phyloP scores from a whole-genome alignment of 2,329 filamentous ascomycete genomes.

The Ceratocystis albifundus region DNA sequence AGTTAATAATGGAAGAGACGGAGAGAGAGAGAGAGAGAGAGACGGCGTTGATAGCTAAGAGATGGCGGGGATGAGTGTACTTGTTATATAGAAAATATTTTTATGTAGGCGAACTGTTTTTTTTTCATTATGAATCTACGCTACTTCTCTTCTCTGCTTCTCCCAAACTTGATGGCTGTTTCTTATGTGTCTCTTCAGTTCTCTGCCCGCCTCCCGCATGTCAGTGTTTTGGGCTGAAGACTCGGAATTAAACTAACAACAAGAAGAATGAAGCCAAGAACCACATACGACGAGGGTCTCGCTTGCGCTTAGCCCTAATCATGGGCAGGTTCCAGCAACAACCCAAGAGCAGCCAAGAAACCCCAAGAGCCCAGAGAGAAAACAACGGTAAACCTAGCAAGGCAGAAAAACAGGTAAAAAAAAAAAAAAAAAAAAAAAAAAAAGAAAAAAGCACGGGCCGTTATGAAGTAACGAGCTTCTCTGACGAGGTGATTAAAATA shows the following conservation, averaged over 20 bases:
- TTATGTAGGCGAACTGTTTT: not conserved
- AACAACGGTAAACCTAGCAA: constrained; percentile 1
- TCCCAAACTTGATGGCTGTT: constrained; percentile 4
- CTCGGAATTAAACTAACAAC: not conserved
- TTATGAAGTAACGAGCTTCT: not conserved
- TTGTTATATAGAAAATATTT: not conserved
- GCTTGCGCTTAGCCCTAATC: constrained; percentile 10
- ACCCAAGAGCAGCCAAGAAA: not conserved
- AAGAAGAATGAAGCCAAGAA: not conserved
- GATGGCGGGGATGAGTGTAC: not conserved
- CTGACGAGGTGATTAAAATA: constrained; percentile 4
- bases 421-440: constrained; percentile 5
- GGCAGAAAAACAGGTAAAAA: constrained; percentile 1
- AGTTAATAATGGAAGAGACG: not conserved
- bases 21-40: not conserved
- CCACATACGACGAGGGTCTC: not conserved
- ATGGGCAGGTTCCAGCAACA: not conserved
- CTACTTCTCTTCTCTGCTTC: not conserved
- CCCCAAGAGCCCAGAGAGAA: not conserved
- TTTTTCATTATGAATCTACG: not conserved
- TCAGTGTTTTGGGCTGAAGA: constrained; percentile 10
- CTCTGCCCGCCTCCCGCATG: constrained; percentile 2
- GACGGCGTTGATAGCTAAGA: not conserved
- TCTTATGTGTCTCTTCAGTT: not conserved
- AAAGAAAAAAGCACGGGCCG: constrained; percentile 7